phyloP scores from a whole-genome alignment of 2,329 filamentous ascomycete genomes.

The Paecilomyces variotii region DNA sequence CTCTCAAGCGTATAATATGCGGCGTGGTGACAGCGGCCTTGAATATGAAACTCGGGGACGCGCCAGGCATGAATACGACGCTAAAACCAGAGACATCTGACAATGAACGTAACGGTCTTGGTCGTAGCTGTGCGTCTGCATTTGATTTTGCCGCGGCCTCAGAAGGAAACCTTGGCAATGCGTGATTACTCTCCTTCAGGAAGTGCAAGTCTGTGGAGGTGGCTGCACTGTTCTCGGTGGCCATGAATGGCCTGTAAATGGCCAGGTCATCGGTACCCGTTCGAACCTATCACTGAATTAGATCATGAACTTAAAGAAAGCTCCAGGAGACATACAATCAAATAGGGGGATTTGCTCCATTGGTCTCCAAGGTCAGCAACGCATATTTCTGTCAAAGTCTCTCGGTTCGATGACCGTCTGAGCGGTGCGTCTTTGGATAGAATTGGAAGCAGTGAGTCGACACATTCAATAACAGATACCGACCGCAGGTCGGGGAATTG shows the following conservation, averaged over 20 bases:
- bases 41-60: slow-evolving; percentile 71
- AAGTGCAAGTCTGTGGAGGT: slow-evolving; percentile 52
- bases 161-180: slow-evolving; percentile 52
- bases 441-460: slow-evolving; percentile 69
- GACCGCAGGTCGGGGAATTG: slow-evolving; percentile 66
- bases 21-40: slow-evolving; percentile 73
- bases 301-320: not conserved
- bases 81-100: slow-evolving; percentile 62
- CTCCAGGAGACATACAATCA: slow-evolving; percentile 56
- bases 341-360: slow-evolving; percentile 61
- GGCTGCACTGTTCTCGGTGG: slow-evolving; percentile 12
- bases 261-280: slow-evolving; percentile 74
- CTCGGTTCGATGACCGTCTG: slow-evolving; percentile 63
- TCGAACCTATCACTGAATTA: slow-evolving; percentile 50
- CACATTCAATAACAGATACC: slow-evolving; percentile 65
- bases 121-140: slow-evolving; percentile 20
- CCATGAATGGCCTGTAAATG: slow-evolving; percentile 73
- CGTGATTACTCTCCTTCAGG: slow-evolving; percentile 63
- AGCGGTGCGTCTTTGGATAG: slow-evolving; percentile 64
- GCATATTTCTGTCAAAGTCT: slow-evolving; percentile 68
- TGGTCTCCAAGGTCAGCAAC: slow-evolving; percentile 78
- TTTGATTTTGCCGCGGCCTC: slow-evolving; percentile 41
- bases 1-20: slow-evolving; percentile 64
- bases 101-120: slow-evolving; percentile 38
- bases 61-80: slow-evolving; percentile 73